phyloP scores from a whole-genome alignment of 2,329 filamentous ascomycete genomes.

The Fusarium sp. region DNA sequence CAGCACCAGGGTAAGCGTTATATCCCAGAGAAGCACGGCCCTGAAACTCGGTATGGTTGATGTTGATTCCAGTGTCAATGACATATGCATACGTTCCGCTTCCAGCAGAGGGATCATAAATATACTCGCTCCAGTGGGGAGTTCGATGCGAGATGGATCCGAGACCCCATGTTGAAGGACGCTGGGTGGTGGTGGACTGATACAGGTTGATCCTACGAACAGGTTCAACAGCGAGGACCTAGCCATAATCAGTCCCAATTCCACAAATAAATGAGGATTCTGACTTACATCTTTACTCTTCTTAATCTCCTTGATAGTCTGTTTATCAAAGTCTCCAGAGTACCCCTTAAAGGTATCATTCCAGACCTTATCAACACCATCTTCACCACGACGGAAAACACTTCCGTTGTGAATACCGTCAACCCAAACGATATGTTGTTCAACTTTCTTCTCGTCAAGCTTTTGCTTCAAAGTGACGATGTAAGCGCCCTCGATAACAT shows the following conservation, averaged over 20 bases:
- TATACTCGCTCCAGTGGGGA: constrained; percentile 52
- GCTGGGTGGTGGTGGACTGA: constrained; percentile 51
- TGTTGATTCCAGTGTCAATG: constrained; percentile 66
- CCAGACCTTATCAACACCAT: constrained; percentile 49
- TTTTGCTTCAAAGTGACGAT: constrained; percentile 60
- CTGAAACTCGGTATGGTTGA: constrained; percentile 59
- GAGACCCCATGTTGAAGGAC: constrained; percentile 58
- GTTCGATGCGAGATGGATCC: constrained; percentile 58
- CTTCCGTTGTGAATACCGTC: constrained; percentile 49
- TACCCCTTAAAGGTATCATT: constrained; percentile 57
- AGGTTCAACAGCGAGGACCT: constrained; percentile 53
- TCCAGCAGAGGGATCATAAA: constrained; percentile 58
- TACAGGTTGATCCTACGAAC: constrained; percentile 48
- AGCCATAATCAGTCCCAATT: background rate
- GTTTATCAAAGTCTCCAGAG: constrained; percentile 57
- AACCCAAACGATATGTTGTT: constrained; percentile 53
- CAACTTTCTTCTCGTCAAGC: constrained; percentile 48
- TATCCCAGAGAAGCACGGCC: constrained; percentile 56
- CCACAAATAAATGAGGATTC: background rate
- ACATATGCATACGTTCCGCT: constrained; percentile 62
- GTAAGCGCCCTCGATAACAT: constrained; percentile 56
- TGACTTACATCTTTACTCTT: constrained; percentile 55
- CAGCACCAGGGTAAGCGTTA: constrained; percentile 51
- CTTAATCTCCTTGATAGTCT: constrained; percentile 57
- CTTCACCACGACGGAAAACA: constrained; percentile 51